phyloP scores from a whole-genome alignment of 1,284 basidiomycete species.

The Naganishia liquefaciens region DNA sequence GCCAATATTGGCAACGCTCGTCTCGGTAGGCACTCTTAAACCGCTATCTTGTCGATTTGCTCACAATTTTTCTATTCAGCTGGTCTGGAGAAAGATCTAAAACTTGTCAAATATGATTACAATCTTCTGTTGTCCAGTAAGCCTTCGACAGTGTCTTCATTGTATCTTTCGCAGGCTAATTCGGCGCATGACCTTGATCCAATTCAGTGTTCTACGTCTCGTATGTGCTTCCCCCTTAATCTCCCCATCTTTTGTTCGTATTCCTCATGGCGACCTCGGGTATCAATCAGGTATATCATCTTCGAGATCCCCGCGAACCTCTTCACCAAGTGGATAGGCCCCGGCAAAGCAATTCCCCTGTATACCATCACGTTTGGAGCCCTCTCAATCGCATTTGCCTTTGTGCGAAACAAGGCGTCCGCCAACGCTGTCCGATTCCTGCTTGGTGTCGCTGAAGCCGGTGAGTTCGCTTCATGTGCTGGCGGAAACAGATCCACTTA shows the following conservation, averaged over 20 bases:
- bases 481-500: not conserved
- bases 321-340: constrained; percentile 32
- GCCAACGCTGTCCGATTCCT: constrained; percentile 43
- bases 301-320: constrained; percentile 33
- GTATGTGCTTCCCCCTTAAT: not conserved
- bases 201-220: constrained; percentile 19
- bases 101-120: constrained; percentile 24
- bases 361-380: constrained; percentile 30
- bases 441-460: constrained; percentile 46
- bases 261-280: not conserved
- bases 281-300: constrained; percentile 4
- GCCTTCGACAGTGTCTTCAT: not conserved
- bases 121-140: constrained; percentile 26
- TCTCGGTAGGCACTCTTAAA: not conserved
- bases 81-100: constrained; percentile 32
- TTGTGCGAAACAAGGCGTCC: constrained; percentile 20
- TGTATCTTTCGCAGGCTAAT: not conserved
- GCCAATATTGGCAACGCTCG: constrained; percentile 31
- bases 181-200: not conserved
- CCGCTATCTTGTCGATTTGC: not conserved
- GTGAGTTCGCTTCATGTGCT: not conserved
- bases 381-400: constrained; percentile 28
- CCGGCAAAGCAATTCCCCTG: constrained; percentile 28
- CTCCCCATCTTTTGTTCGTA: not conserved
- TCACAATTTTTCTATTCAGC: constrained; percentile 4